Percentiles rank a stretch among this genome's conserved stretches.
phyloP scores from a whole-genome alignment of 768 basidiomycete species.

The Boletus fagicola region DNA sequence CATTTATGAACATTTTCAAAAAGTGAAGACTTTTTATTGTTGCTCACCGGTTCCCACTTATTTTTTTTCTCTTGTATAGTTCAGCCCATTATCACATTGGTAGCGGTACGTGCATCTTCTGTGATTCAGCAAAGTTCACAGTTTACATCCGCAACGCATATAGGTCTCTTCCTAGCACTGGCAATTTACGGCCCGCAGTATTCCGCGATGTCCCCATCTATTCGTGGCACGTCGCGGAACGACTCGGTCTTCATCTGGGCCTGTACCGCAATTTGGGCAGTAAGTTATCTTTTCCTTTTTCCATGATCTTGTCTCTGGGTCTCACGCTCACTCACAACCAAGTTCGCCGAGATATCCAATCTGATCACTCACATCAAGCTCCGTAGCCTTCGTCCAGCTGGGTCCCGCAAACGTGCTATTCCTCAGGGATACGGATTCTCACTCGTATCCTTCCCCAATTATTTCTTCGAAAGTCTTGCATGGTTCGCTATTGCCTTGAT shows the following conservation, averaged over 20 bases:
- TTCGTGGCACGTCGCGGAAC: slow-evolving; percentile 60
- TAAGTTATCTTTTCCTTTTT: slow-evolving; percentile 40
- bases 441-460: slow-evolving; percentile 87
- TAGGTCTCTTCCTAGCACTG: slow-evolving; percentile 72
- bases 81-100: slow-evolving; percentile 88
- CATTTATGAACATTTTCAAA: slow-evolving; percentile 77
- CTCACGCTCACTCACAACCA: slow-evolving; percentile 2
- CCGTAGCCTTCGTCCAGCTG: slow-evolving; percentile 78
- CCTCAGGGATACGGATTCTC: slow-evolving; percentile 93
- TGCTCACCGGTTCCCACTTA: neutral
- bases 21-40: slow-evolving; percentile 56
- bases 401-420: slow-evolving; percentile 75
- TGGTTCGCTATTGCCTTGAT: slow-evolving; percentile 73
- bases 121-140: neutral
- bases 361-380: slow-evolving; percentile 78
- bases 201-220: slow-evolving; percentile 59
- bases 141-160: slow-evolving; percentile 1
- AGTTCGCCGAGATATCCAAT: slow-evolving; percentile 89
- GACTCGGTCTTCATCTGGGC: slow-evolving; percentile 66
- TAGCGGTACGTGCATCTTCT: slow-evolving; percentile 42
- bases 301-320: neutral
- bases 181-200: slow-evolving; percentile 83
- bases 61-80: slow-evolving; percentile 40
- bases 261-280: slow-evolving; percentile 70
- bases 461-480: slow-evolving; percentile 82